Evolutionary conservation across 1,139 yeast genomes (phyloP), one percentile per base, ranked within the genome.

Genomic region (Hansenula sp.): DNA sequence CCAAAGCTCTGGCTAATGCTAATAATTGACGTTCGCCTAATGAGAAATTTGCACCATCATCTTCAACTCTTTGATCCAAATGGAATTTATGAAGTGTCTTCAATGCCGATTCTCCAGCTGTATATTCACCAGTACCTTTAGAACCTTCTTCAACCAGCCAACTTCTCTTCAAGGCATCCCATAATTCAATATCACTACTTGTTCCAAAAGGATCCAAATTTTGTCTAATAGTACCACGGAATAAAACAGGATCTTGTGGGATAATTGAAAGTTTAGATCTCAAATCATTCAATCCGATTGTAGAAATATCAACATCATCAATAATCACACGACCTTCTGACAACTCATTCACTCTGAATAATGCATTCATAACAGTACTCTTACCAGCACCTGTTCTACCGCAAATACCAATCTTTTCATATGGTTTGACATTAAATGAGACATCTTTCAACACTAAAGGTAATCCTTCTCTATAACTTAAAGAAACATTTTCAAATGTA

Each of bases 301-400:
- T 62, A 2, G 79, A 60, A 39, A 78, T 77, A 54, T 82, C 84
- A 31, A 79, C 51, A 2, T 73, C 85, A 57, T 82, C 90, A 51
- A 82, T 77, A 2, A 53, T 44, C 37, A 82, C 71, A 21, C 51
- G 48, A 9, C 90, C 90, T 2, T 56, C 46, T n/a, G 64, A 55
- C 31, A 81, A 60, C 52, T 82, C 89, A 12, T 72, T 63, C 32
- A 83, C 61, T 41, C 92, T 69, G 59, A 75, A 83, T 41, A 83
- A 62, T 0, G 86, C 83, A 22, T 75, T 69, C 73, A 81, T 78
- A 33, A 83, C 77, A 2, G 87, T 77, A 18, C 83, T 75, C 59
- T 83, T 83, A 34, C 90, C 90, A 10, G 90, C 89, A 44, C 92
- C 92, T 2, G 90, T 83, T 52, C 90, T 73, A 20, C 92, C 92